Evolutionary conservation across 2,329 filamentous ascomycete species (phyloP).

Genomic region (Sphaerulina musiva): DNA sequence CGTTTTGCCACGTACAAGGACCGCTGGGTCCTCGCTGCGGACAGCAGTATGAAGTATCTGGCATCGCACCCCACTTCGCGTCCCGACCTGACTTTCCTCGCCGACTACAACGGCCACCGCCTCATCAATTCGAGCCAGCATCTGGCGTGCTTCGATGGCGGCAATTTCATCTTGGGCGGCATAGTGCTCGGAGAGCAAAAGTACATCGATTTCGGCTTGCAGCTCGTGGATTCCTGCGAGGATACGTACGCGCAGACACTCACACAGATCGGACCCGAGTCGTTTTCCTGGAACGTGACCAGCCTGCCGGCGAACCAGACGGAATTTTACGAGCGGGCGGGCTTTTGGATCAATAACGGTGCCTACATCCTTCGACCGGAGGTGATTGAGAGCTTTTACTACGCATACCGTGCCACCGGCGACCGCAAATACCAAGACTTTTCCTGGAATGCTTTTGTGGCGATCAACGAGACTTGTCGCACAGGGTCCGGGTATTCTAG

Average conservation of each 20-base stretch:
- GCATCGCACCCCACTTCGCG: slow-evolving; percentile 59
- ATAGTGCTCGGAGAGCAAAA: slow-evolving; percentile 58
- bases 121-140: slow-evolving; percentile 40
- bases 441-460: slow-evolving; percentile 18
- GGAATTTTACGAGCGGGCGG: slow-evolving; percentile 58
- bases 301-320: slow-evolving; percentile 34
- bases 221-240: slow-evolving; percentile 67
- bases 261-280: slow-evolving; percentile 71
- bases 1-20: slow-evolving; percentile 62
- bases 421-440: slow-evolving; percentile 20
- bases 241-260: slow-evolving; percentile 63
- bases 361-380: slow-evolving; percentile 60
- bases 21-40: slow-evolving; percentile 65
- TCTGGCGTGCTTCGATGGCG: slow-evolving; percentile 74
- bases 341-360: slow-evolving; percentile 58
- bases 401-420: slow-evolving; percentile 21
- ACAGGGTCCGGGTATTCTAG: slow-evolving; percentile 16
- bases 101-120: slow-evolving; percentile 47
- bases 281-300: slow-evolving; percentile 37
- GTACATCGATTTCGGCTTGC: slow-evolving; percentile 68
- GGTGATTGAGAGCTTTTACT: slow-evolving; percentile 23
- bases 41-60: slow-evolving; percentile 67
- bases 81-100: slow-evolving; percentile 66
- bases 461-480: slow-evolving; percentile 18
- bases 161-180: slow-evolving; percentile 81